A percentile compares a stretch with the other conserved stretches of the same genome.
Conservation (phyloP, 2,329 filamentous ascomycete genomes). For the Fonsecaea monophora region DNA sequence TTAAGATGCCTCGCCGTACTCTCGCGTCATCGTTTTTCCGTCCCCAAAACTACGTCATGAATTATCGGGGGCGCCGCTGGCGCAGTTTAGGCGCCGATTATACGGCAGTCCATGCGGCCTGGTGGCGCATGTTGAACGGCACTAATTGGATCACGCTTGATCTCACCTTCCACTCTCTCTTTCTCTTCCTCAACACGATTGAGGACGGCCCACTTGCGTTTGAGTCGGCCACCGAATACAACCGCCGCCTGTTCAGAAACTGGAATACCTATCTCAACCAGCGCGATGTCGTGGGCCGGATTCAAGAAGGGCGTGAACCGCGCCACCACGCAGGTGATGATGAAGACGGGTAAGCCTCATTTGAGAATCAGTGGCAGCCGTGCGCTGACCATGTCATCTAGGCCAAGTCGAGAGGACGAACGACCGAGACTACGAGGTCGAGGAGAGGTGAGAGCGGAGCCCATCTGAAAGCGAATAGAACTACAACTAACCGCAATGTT, state of each 20-base stretch:
- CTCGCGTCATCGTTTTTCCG: neutral
- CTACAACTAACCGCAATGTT: constrained; percentile 21
- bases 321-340: constrained; percentile 99
- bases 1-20: neutral
- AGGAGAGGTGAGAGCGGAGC: constrained; percentile 71
- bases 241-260: constrained; percentile 9
- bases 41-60: neutral
- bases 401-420: constrained; percentile 98
- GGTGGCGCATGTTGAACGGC: neutral
- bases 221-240: constrained; percentile 21
- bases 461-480: constrained; percentile 4
- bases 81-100: neutral
- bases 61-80: neutral
- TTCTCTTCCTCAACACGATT: constrained; percentile 14
- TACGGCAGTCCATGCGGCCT: neutral
- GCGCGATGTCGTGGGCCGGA: constrained; percentile 57
- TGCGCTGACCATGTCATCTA: constrained; percentile 42
- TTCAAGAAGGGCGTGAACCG: constrained; percentile 98
- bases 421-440: constrained; percentile 97
- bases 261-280: constrained; percentile 18
- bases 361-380: constrained; percentile 41
- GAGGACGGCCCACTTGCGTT: constrained; percentile 15
- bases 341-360: constrained; percentile 79
- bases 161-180: constrained; percentile 5
- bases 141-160: neutral